phyloP scores from a whole-genome alignment of 2,329 filamentous ascomycete species.

The Exophiala aquamarina region DNA sequence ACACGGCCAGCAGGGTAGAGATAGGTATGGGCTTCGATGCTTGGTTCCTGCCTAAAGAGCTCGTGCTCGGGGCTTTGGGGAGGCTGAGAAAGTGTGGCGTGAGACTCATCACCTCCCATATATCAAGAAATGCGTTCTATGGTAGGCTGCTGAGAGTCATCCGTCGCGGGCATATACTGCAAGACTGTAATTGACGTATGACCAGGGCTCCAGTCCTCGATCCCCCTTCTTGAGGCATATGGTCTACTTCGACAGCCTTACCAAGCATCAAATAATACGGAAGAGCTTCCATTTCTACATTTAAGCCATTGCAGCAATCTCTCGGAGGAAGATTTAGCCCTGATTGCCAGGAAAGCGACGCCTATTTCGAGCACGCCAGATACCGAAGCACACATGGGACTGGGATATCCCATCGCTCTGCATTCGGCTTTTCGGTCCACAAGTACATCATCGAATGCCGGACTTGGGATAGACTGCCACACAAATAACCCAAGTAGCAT shows the following conservation, averaged over 20 bases:
- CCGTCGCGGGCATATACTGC: too few relatives aligned
- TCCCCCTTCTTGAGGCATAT: slow-evolving; percentile 28
- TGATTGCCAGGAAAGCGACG: slow-evolving; percentile 21
- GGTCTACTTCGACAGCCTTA: slow-evolving; percentile 34
- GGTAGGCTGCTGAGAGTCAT: slow-evolving; percentile 14
- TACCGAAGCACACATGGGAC: slow-evolving; percentile 53
- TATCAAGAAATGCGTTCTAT: slow-evolving; percentile 29
- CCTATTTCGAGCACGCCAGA: slow-evolving; percentile 48
- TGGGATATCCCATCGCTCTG: slow-evolving; percentile 38
- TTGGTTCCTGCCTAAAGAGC: slow-evolving; percentile 29
- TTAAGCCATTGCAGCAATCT: slow-evolving; percentile 41
- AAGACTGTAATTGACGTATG: neutral
- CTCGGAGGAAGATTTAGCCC: slow-evolving; percentile 26
- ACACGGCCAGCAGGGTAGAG: slow-evolving; percentile 27
- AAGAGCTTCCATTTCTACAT: slow-evolving; percentile 39
- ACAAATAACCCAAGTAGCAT: slow-evolving; percentile 32
- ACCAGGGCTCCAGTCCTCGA: slow-evolving; percentile 13
- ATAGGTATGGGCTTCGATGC: slow-evolving; percentile 33
- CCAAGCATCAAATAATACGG: neutral
- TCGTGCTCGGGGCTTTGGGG: slow-evolving; percentile 26
- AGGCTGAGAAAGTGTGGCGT: slow-evolving; percentile 21
- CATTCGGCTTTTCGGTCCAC: slow-evolving; percentile 17
- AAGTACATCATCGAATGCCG: slow-evolving; percentile 13
- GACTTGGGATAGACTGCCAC: slow-evolving; percentile 36
- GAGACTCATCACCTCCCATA: slow-evolving; percentile 31